These are phyloP conservation scores for Pichia sp. DNA, from an alignment of 1,139 yeast species.

Conservation along the genomic window DNA sequence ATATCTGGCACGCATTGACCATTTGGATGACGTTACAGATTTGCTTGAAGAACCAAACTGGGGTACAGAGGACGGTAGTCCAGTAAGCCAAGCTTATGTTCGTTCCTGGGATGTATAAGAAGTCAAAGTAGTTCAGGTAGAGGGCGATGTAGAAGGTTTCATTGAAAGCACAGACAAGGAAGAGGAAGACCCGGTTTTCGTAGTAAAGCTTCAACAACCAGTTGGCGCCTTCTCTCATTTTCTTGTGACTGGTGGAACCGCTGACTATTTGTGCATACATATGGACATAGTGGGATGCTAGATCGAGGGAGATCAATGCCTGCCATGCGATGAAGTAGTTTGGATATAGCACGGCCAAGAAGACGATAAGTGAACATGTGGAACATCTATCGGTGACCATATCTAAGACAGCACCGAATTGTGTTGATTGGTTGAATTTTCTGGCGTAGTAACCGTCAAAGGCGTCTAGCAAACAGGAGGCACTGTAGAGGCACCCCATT, in stretches of 20 bases:
- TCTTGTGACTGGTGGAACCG: constrained; percentile 84
- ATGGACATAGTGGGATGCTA: constrained; percentile 97
- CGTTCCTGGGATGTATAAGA: constrained; percentile 35
- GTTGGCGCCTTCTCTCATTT: constrained; percentile 68
- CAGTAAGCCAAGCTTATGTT: constrained; percentile 66
- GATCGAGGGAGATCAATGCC: constrained; percentile 77
- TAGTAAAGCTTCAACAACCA: constrained; percentile 81
- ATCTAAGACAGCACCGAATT: constrained; percentile 94
- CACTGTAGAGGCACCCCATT: constrained; percentile 66
- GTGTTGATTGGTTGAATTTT: constrained; percentile 81
- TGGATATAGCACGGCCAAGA: constrained; percentile 80
- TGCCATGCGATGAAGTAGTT: constrained; percentile 69
- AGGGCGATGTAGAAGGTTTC: constrained; percentile 91
- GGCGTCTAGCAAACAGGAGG: constrained; percentile 93
- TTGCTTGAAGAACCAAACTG: constrained; percentile 91
- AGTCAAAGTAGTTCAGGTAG: constrained; percentile 69
- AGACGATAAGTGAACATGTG: constrained; percentile 87
- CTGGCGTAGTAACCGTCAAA: constrained; percentile 97
- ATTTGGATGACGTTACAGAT: constrained; percentile 86
- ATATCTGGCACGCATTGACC: constrained; percentile 75
- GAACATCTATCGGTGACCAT: constrained; percentile 99
- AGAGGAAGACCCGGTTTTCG: constrained; percentile 79
- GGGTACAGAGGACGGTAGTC: constrained; percentile 64
- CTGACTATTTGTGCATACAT: constrained; percentile 91
- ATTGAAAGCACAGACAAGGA: constrained; percentile 87